These are phyloP conservation scores for Fusarium dimerum DNA, from an alignment of 2,329 filamentous ascomycete species.

Conservation along the genomic window DNA sequence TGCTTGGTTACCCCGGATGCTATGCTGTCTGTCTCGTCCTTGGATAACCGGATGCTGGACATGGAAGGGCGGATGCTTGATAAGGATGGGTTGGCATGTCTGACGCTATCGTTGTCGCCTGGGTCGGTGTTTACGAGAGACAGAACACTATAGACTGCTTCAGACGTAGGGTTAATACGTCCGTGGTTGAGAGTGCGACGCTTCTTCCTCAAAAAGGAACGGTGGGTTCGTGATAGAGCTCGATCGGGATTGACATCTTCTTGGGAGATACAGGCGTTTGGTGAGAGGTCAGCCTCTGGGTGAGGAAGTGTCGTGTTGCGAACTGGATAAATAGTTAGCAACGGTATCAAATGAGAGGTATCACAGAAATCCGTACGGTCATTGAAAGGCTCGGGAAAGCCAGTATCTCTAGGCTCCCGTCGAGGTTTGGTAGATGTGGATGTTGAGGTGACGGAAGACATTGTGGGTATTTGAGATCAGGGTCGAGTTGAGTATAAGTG, in stretches of 20 bases:
- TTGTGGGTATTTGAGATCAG: conserved; percentile 27
- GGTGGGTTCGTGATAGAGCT: conserved; percentile 45
- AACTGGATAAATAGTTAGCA: conserved; percentile 31
- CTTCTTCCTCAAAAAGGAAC: conserved; percentile 49
- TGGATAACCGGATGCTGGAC: conserved; percentile 35
- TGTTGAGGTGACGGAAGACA: conserved; percentile 29
- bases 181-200: conserved; percentile 48
- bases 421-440: conserved; percentile 25
- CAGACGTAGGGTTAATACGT: conserved; percentile 40
- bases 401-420: conserved; percentile 44
- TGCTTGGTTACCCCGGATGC: conserved; percentile 25
- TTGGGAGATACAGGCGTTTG: conserved; percentile 57
- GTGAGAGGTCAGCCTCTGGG: conserved; percentile 60
- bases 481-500: conserved; percentile 5
- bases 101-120: conserved; percentile 23
- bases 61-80: conserved; percentile 35
- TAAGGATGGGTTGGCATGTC: conserved; percentile 27
- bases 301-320: conserved; percentile 64
- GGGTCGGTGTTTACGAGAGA: conserved; percentile 33
- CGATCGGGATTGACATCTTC: conserved; percentile 51
- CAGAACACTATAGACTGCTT: conserved; percentile 34
- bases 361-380: conserved; percentile 40
- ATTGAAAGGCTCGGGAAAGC: conserved; percentile 54
- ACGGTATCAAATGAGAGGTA: not conserved
- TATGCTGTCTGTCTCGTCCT: conserved; percentile 43